phyloP scores from a whole-genome alignment of 495 filamentous ascomycete genomes.

The Xylaria venustula region DNA sequence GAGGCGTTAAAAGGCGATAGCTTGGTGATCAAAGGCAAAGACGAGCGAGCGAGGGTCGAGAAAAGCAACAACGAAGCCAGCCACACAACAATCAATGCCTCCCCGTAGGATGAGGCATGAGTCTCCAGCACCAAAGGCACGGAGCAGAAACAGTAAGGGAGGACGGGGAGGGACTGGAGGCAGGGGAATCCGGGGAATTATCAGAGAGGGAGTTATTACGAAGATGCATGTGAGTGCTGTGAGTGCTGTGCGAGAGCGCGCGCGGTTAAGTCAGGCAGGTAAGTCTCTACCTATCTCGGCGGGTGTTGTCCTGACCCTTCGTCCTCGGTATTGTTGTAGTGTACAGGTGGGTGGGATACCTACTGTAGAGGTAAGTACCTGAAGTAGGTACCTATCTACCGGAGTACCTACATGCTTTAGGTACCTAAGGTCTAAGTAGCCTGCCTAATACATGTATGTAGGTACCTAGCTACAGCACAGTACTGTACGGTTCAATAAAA shows the following conservation, averaged over 20 bases:
- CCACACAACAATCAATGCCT: not conserved
- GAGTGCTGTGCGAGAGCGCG: not conserved
- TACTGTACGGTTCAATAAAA: not conserved
- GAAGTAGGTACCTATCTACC: too few species aligned
- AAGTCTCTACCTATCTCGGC: too few species aligned
- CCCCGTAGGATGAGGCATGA: not conserved
- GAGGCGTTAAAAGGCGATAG: not conserved
- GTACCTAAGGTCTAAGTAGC: too few species aligned
- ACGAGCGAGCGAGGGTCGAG: not conserved
- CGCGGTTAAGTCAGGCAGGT: slow-evolving; percentile 1
- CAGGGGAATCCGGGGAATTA: not conserved
- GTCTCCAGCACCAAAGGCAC: not conserved
- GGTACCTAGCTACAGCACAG: not conserved
- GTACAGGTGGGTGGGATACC: too few species aligned
- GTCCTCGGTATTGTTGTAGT: not conserved
- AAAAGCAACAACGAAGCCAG: not conserved
- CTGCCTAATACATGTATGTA: too few species aligned
- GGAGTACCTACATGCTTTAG: too few species aligned
- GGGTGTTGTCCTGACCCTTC: not conserved
- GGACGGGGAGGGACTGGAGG: not conserved
- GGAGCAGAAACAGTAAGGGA: not conserved
- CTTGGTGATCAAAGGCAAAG: not conserved
- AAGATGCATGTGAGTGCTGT: not conserved
- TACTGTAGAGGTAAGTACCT: too few species aligned
- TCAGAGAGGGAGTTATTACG: not conserved